Percentiles rank a stretch among this genome's conserved stretches.
Conservation (phyloP, 2,329 filamentous ascomycete genomes). For the Verticillium tricorpus region DNA sequence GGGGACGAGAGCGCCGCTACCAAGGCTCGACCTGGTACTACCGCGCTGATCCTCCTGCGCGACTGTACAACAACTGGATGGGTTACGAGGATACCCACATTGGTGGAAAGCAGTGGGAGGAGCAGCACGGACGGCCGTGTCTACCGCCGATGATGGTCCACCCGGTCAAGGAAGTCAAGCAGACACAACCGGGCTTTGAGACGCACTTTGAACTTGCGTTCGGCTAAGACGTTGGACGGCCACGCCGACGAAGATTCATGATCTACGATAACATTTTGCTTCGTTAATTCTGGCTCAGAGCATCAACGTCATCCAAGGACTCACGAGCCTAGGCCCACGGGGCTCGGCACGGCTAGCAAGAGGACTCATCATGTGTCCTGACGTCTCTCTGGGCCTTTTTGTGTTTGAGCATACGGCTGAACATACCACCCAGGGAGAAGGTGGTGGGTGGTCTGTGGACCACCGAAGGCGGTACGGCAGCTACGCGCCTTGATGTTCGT, state of each 20-base stretch:
- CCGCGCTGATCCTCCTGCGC: slow-evolving; percentile 50
- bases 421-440: not conserved
- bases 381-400: not conserved
- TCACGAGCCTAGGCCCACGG: not conserved
- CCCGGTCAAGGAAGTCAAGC: slow-evolving; percentile 53
- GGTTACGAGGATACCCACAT: slow-evolving; percentile 52
- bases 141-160: slow-evolving; percentile 56
- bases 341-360: not conserved
- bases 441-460: not conserved
- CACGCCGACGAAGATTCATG: slow-evolving; percentile 4
- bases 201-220: slow-evolving; percentile 32
- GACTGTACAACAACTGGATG: slow-evolving; percentile 60
- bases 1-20: slow-evolving; percentile 54
- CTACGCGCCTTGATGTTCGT: too few species aligned
- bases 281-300: not conserved
- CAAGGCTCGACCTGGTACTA: slow-evolving; percentile 59
- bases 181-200: slow-evolving; percentile 39
- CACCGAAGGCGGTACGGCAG: too few species aligned
- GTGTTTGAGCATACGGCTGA: not conserved
- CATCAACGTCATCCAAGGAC: not conserved
- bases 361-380: not conserved
- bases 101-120: slow-evolving; percentile 53
- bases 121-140: slow-evolving; percentile 49
- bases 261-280: slow-evolving; percentile 1
- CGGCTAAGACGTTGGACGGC: slow-evolving; percentile 23